These are phyloP conservation scores for Lathyrus sativus DNA, from an alignment of 306 rosid genomes.

Conservation along the genomic window DNA sequence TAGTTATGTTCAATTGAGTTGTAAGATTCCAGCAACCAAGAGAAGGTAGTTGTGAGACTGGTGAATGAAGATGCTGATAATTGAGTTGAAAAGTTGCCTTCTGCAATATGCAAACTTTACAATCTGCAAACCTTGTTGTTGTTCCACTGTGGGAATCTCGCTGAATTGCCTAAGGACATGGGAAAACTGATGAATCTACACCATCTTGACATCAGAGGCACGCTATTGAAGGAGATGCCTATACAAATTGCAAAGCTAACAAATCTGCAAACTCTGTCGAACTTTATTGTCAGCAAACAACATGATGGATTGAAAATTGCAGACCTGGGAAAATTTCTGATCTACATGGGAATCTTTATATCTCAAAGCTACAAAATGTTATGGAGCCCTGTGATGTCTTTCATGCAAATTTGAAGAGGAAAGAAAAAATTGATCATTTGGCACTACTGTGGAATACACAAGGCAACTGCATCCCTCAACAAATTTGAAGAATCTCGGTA, in stretches of 20 bases:
- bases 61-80: too few species aligned
- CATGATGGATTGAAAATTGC: conserved; percentile 14
- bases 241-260: conserved; percentile 2
- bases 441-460: conserved; percentile 15
- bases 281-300: conserved; percentile 26
- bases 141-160: too few species aligned
- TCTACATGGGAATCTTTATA: conserved; percentile 20
- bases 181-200: too few species aligned
- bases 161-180: too few species aligned
- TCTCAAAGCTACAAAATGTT: conserved; percentile 33
- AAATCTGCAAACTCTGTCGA: conserved; percentile 2
- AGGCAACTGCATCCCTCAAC: conserved; percentile 13
- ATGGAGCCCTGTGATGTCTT: neutral
- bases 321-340: conserved; percentile 9
- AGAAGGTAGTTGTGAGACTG: too few species aligned
- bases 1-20: too few species aligned
- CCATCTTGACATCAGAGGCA: too few species aligned
- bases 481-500: conserved; percentile 31
- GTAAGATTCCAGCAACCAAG: too few species aligned
- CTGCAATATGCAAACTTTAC: too few species aligned
- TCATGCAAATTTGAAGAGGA: conserved; percentile 15
- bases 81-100: too few species aligned
- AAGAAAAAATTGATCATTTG: conserved; percentile 8
- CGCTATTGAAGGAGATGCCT: too few species aligned
- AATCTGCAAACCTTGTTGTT: too few species aligned